A percentile compares a stretch with the other conserved stretches of the same genome.
Conservation (phyloP, 495 filamentous ascomycete species). For the Xylaria palmicola region DNA sequence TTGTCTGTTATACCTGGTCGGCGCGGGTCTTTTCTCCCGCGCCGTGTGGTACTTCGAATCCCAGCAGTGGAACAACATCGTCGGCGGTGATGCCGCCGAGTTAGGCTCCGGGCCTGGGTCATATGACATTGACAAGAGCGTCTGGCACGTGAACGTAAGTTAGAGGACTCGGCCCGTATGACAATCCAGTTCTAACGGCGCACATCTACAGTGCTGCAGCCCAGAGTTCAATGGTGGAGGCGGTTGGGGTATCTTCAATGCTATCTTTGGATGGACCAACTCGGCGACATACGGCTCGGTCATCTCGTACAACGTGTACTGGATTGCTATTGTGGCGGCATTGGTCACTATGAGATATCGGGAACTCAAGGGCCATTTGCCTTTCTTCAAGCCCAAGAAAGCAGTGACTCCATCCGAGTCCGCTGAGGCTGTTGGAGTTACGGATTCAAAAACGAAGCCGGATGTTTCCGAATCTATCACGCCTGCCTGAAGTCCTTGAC, state of each 20-base stretch:
- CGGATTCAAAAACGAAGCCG: background rate
- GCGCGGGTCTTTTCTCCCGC: constrained; percentile 77
- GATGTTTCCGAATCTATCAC: constrained; percentile 3
- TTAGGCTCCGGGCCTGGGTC: constrained; percentile 77
- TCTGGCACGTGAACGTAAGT: constrained; percentile 88
- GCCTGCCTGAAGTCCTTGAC: background rate
- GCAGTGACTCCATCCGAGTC: background rate
- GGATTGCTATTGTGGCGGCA: constrained; percentile 62
- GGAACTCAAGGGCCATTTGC: constrained; percentile 67
- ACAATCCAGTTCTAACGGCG: background rate
- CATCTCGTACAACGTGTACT: constrained; percentile 88
- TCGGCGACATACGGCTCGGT: constrained; percentile 82
- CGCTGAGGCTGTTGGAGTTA: background rate
- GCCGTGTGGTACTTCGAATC: constrained; percentile 71
- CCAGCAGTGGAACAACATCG: constrained; percentile 60
- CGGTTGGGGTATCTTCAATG: constrained; percentile 91
- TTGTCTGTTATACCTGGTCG: constrained; percentile 83
- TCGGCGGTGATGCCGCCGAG: constrained; percentile 74
- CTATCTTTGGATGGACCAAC: constrained; percentile 82
- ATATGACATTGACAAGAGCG: constrained; percentile 79
- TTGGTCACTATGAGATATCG: constrained; percentile 64
- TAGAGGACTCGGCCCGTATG: background rate
- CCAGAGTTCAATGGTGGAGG: constrained; percentile 64
- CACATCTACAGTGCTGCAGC: constrained; percentile 64
- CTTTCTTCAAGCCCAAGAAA: constrained; percentile 50